Evolutionary conservation across 192 early-diverging fungal genomes (phyloP).

Genomic region (Pilaira anomala): DNA sequence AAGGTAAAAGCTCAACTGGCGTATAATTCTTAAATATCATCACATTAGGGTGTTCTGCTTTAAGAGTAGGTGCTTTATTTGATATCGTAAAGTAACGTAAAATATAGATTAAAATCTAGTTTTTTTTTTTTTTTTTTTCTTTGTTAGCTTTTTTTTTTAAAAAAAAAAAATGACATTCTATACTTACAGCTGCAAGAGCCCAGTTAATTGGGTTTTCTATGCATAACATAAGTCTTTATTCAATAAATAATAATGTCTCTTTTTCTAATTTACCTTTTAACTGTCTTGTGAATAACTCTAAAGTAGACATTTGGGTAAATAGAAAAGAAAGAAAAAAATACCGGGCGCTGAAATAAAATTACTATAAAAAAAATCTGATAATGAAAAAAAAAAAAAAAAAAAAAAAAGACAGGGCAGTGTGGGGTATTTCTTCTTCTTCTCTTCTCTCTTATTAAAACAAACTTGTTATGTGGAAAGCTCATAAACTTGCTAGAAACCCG

Average conservation of each 20-base stretch:
- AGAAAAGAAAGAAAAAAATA: too few species aligned
- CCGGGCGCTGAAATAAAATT: too few species aligned
- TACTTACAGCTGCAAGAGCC: conserved; percentile 51
- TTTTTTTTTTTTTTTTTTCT: neutral
- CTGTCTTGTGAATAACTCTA: neutral
- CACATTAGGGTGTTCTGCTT: conserved; percentile 46
- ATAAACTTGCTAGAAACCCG: too few species aligned
- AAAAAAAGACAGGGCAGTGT: too few species aligned
- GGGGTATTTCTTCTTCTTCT: neutral
- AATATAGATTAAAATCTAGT: neutral
- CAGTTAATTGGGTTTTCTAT: conserved; percentile 68
- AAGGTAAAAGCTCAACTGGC: conserved; percentile 70
- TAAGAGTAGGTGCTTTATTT: neutral
- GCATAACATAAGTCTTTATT: too few species aligned
- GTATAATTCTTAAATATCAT: conserved; percentile 75
- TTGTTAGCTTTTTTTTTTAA: too few species aligned
- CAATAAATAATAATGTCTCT: too few species aligned
- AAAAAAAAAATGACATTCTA: neutral
- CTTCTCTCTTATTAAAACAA: neutral
- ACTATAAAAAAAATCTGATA: too few species aligned
- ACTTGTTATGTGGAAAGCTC: neutral
- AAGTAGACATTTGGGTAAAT: neutral
- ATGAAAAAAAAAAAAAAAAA: too few species aligned
- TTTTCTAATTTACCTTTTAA: neutral
- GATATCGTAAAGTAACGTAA: neutral